These are phyloP conservation scores for Ilex aquifolium DNA, from an alignment of 257 asterid species.

Conservation along the genomic window DNA sequence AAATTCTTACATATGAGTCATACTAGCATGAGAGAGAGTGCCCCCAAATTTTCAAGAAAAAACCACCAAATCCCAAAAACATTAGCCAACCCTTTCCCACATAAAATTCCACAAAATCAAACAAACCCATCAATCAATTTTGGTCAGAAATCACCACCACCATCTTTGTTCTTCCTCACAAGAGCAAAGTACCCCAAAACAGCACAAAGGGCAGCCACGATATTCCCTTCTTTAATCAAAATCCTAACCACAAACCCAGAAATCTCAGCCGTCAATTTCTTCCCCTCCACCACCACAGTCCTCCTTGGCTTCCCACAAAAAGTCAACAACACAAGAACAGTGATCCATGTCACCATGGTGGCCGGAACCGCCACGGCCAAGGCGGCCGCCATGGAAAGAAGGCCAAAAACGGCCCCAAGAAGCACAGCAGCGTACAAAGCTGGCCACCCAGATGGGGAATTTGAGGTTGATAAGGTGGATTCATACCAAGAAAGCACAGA, in stretches of 20 bases:
- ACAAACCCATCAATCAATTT: no score
- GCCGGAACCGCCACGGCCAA: slow-evolving; percentile 88
- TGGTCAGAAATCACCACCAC: slow-evolving; percentile 2
- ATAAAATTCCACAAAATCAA: no score
- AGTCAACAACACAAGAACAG: slow-evolving; percentile 68
- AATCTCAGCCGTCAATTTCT: slow-evolving; percentile 79
- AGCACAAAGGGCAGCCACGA: slow-evolving; percentile 81
- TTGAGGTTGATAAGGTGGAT: slow-evolving; percentile 22
- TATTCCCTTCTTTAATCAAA: slow-evolving; percentile 79
- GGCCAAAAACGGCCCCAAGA: slow-evolving; percentile 66
- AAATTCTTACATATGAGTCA: no score
- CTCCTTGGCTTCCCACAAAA: slow-evolving; percentile 78
- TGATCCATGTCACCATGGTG: slow-evolving; percentile 79
- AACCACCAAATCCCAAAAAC: no score
- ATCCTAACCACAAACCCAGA: slow-evolving; percentile 56
- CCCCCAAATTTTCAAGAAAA: no score
- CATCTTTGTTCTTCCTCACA: slow-evolving; percentile 28
- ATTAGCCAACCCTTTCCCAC: no score
- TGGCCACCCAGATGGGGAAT: slow-evolving; percentile 35
- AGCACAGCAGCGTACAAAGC: slow-evolving; percentile 66
- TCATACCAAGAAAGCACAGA: slow-evolving; percentile 61
- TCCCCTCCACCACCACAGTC: slow-evolving; percentile 62
- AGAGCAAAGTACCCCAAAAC: slow-evolving; percentile 71
- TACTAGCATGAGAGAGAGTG: no score
- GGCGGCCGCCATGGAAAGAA: slow-evolving; percentile 80